These are phyloP conservation scores for Leccinum fibrillosum DNA, from an alignment of 768 basidiomycete species.

Conservation along the genomic window DNA sequence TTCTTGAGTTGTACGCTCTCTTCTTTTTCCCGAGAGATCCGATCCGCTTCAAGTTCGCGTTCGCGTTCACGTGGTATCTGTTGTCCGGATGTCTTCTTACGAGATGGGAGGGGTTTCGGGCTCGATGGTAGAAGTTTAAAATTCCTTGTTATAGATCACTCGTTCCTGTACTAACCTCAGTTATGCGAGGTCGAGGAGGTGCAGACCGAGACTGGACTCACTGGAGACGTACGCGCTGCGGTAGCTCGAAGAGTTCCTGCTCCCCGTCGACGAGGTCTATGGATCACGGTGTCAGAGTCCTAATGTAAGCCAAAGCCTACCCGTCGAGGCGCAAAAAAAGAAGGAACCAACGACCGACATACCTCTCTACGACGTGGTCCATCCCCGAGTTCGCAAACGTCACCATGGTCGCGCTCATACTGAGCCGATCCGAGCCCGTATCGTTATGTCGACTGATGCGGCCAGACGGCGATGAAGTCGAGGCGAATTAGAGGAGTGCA, in stretches of 20 bases:
- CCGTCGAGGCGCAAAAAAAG: no score
- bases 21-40: slow-evolving; percentile 57
- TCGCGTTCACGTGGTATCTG: slow-evolving; percentile 31
- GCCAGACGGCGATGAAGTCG: no score
- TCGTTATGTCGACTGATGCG: no score
- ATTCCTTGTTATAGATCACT: slow-evolving; percentile 80
- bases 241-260: slow-evolving; percentile 87
- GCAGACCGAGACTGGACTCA: background rate
- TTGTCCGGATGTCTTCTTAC: slow-evolving; percentile 65
- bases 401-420: no score
- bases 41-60: slow-evolving; percentile 68
- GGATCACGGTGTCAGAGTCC: no score
- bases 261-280: slow-evolving; percentile 84
- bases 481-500: no score
- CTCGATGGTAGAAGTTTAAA: slow-evolving; percentile 69
- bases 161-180: slow-evolving; percentile 49
- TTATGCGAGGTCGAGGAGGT: background rate
- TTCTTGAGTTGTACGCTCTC: slow-evolving; percentile 63
- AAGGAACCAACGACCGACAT: no score
- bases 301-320: no score
- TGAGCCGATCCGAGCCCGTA: no score
- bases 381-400: no score
- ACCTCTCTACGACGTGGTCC: no score
- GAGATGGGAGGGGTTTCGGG: slow-evolving; percentile 46
- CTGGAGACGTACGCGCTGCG: slow-evolving; percentile 61